Evolutionary conservation across 345 rosid genomes (phyloP), one percentile per base, ranked within the genome.

Genomic region (Iberis pinnata): DNA sequence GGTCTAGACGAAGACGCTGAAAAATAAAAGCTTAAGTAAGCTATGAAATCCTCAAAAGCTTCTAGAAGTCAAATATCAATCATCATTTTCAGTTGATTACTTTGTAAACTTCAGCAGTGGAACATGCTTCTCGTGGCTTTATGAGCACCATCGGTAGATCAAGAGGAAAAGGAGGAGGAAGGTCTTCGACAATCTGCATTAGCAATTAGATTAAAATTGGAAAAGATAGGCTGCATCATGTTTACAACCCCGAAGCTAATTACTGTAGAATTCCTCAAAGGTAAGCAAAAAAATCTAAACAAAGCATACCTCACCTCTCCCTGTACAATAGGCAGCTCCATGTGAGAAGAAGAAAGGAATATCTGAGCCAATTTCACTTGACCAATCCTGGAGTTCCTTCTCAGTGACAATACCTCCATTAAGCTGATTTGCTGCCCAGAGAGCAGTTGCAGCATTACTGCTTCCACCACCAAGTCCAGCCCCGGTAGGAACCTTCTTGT

Each of bases 391-490:
- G 14, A 92, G 98, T 44, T 92, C 90, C 49, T 83, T 80, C 75
- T 92, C 95, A 10, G 86, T 73, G 33, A 78, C 98, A 58, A 65
- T 45, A 71, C 76, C 60, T 27, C 95, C 86, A 62, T 75, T 81
- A 70, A 88, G 81, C 72, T 83, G 83, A 74, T 92, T 92, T 37
- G 95, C 98, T 6, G 96, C 98, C 98, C 98, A 92, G 24, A 92
- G 88, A 16, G 98, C 96, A 26, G 96, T 92, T 35, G 96, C 96
- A 52, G 96, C 98, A 77, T 92, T 88, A 71, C 96, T 83, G 67
- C 95, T 88, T 61, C 98, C 98, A 70, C 98, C 96, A 41, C 93
- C 96, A 35, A 92, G 93, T 20, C 96, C 98, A 22, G 95, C 96
- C 20, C 98, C 98, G 0, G 88, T 81, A 14, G 96, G 96, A 62